Evolutionary conservation across 495 filamentous ascomycete species (phyloP).

Genomic region (Penicillium dipodomyicola): DNA sequence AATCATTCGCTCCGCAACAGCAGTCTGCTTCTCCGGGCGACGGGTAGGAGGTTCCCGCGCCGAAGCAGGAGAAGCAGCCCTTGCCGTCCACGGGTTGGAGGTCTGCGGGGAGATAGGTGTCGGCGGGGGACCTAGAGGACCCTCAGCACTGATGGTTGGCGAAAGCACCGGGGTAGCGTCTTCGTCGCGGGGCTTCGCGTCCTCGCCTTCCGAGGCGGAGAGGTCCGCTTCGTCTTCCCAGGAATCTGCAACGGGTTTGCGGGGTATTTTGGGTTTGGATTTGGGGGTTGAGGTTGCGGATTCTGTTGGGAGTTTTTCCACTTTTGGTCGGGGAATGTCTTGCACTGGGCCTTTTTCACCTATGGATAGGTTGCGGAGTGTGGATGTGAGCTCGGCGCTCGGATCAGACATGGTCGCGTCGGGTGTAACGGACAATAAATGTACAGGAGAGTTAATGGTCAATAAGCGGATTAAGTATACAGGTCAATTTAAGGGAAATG

Average conservation of each 20-base stretch:
- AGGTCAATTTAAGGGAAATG: conserved; percentile 11
- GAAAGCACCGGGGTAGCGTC: conserved; percentile 25
- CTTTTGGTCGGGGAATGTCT: conserved; percentile 33
- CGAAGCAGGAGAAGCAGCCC: conserved; percentile 21
- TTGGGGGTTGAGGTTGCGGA: conserved; percentile 20
- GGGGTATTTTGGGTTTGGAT: conserved; percentile 39
- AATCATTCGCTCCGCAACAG: conserved; percentile 86
- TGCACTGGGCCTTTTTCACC: conserved; percentile 35
- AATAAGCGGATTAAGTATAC: conserved; percentile 7
- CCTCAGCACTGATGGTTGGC: conserved; percentile 38
- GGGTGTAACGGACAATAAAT: neutral
- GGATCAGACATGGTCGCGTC: conserved; percentile 28
- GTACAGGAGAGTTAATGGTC: neutral
- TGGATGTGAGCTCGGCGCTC: conserved; percentile 42
- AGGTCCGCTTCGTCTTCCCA: conserved; percentile 75
- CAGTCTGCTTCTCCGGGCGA: conserved; percentile 88
- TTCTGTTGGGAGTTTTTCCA: conserved; percentile 15
- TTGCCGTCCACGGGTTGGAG: conserved; percentile 27
- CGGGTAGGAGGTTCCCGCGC: conserved; percentile 26
- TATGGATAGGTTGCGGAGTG: conserved; percentile 47
- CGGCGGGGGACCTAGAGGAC: conserved; percentile 54
- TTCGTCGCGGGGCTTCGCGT: conserved; percentile 19
- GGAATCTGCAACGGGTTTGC: conserved; percentile 63
- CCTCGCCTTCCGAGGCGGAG: conserved; percentile 39
- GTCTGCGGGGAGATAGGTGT: conserved; percentile 57